Evolutionary conservation across 352 stramenopile species (phyloP).

Genomic region (Phytophthora niederhauseri): DNA sequence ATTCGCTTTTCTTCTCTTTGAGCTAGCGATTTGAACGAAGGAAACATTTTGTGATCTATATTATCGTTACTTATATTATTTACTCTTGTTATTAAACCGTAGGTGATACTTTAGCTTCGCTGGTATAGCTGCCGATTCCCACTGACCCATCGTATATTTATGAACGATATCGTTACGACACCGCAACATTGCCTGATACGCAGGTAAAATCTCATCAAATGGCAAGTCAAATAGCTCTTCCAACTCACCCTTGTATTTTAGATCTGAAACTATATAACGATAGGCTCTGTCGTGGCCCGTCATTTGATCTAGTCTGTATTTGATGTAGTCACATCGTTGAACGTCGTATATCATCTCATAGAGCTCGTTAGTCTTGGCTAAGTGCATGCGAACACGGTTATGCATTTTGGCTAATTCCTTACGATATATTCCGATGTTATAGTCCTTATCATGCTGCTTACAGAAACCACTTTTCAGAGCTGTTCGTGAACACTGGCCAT

Average conservation of each 20-base stretch:
- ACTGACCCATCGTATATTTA: conserved; percentile 2
- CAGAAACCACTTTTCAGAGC: conserved; percentile 1
- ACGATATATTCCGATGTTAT: conserved; percentile 9
- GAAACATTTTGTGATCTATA: conserved; percentile 1
- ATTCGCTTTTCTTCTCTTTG: conserved; percentile 2
- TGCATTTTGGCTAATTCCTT: conserved; percentile 2
- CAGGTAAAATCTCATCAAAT: conserved; percentile 4
- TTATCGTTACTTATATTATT: not conserved
- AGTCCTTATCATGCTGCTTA: conserved; percentile 11
- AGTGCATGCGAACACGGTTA: not conserved
- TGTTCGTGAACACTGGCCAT: not conserved
- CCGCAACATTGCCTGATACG: not conserved
- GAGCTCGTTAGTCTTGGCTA: not conserved
- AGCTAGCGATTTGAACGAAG: conserved; percentile 5
- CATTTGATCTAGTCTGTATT: not conserved
- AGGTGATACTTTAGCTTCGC: not conserved
- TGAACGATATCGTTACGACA: not conserved
- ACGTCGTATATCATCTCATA: conserved; percentile 3
- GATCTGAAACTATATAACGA: not conserved
- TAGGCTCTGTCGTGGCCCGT: not conserved
- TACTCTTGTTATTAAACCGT: too few species aligned
- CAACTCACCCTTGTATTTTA: not conserved
- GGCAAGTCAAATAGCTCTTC: conserved; percentile 5
- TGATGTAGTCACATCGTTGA: conserved; percentile 2
- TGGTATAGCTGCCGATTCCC: not conserved